Base-by-base conservation (phyloP, 2,329 filamentous ascomycete genomes). In the Fonsecaea nubica region DNA sequence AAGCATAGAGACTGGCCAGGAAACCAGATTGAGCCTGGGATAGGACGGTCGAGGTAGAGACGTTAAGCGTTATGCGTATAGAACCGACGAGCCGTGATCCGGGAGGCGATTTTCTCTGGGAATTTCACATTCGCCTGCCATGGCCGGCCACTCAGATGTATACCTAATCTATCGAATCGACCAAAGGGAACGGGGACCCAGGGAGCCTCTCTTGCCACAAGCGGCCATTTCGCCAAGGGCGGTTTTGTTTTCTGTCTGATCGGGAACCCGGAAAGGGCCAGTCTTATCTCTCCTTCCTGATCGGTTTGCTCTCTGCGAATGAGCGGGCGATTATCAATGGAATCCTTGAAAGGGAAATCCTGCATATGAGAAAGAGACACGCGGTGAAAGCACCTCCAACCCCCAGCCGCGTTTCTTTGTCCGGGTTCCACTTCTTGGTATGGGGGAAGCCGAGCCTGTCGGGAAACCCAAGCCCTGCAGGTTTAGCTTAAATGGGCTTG, bases 201-300 rank as follows among this genome's bases (percentile, higher is more conserved):
- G 25, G 45, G 45, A 50, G 45, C 45, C 45, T 50, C 45, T 50
- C 45, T 50, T 50, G 18, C 45, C 45, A 21, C 45, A 50, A 50
- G 18, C 6, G 7, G 45, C 45, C 45, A 50, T 50, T 25, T 50
- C 9, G 45, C 45, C 45, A 50, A 25, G 18, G n/a, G 25, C 2
- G 2, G 25, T 10, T 25, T 25, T 25, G 25, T 25, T 25, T 25
- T 25, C 25, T 25, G 25, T 25, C 1, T 25, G 10, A 4, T 25
- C 45, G 45, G 45, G 7, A 50, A 30, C 3, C 25, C 45, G 45
- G 45, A 25, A 50, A 50, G 3, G 6, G 45, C 18, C 45, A 50
- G 3, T 7, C 45, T 50, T 50, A 50, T 50, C 45, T 50, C 45
- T 50, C 45, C 45, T 50, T 50, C 45, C 45, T 50, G 18, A 50